Evolutionary conservation across 371 early-diverging fungal genomes (phyloP), one percentile per base, ranked within the genome.

Genomic region (Circinella umbellata): DNA sequence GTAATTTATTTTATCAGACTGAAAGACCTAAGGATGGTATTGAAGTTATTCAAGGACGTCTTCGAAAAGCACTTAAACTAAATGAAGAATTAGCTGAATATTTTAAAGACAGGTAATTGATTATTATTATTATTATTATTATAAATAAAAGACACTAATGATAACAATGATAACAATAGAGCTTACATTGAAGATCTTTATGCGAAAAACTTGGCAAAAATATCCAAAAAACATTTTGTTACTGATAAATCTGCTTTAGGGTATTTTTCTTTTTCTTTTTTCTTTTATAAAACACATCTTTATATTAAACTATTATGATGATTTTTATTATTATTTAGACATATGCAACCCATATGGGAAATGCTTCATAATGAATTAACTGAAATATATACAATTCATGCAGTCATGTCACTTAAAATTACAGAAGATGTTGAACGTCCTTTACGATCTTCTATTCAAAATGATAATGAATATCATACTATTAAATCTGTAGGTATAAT

Each of bases 61-160:
- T 88, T 61, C 75, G 80, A 27, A 79, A 80, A 61, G 83, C 81
- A 57, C 75, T 80, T 34, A 76, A 77, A 42, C 60, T 85, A 6
- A 85, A 85, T 68, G 89, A 84, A n/a, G 87, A 88, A 62, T 42
- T 88, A 20, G 89, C 89, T n/a, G 85, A 86, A 51, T 88, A 88
- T 62, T 84, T 86, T 66, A 80, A 74, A 72, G 87, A 88, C 63
- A 78, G 87, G 89, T 86, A 83, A n/a, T n/a, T n/a, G n/a, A n/a
- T n/a, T n/a, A n/a, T n/a, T n/a, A n/a, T n/a, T n/a, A n/a, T n/a
- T n/a, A n/a, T n/a, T n/a, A n/a, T n/a, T n/a, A n/a, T n/a, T n/a
- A n/a, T n/a, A n/a, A n/a, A n/a, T n/a, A n/a, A n/a, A n/a, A n/a
- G n/a, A n/a, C n/a, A n/a, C n/a, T n/a, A n/a, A n/a, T n/a, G n/a